Evolutionary conservation across 345 rosid species (phyloP).

Genomic region (Cardamine chenopodiifolia): DNA sequence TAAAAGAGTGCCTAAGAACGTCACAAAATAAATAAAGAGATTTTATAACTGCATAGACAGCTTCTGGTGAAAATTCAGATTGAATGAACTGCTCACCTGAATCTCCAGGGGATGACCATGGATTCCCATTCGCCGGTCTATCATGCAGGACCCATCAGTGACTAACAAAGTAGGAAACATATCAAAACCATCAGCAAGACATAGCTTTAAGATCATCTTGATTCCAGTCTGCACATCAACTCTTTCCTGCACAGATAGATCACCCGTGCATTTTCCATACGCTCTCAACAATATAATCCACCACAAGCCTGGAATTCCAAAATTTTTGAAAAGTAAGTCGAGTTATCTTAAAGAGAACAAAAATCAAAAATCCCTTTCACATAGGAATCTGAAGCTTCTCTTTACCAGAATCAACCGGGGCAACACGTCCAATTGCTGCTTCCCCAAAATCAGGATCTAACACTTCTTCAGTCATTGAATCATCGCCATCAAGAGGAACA

Average conservation of each 20-base stretch:
- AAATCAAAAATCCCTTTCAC: neutral
- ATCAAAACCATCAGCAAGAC: conserved; percentile 97
- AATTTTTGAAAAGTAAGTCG: neutral
- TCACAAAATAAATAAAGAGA: neutral
- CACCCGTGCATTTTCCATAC: conserved; percentile 89
- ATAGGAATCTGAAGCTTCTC: neutral
- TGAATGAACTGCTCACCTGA: conserved; percentile 55
- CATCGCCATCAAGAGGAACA: conserved; percentile 83
- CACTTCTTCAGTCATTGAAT: conserved; percentile 77
- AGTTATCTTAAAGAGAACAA: neutral
- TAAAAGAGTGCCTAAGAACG: conserved; percentile 71
- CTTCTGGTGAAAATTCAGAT: conserved; percentile 7
- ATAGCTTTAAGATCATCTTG: conserved; percentile 82
- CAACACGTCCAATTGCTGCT: conserved; percentile 98
- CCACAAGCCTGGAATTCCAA: conserved; percentile 65
- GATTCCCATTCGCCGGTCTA: conserved; percentile 98
- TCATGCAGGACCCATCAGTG: conserved; percentile 99
- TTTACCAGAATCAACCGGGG: conserved; percentile 93
- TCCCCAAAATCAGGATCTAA: conserved; percentile 96
- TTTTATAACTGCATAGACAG: neutral
- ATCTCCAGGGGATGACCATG: conserved; percentile 97
- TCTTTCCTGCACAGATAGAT: conserved; percentile 84
- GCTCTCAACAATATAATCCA: conserved; percentile 93
- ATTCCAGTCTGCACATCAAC: conserved; percentile 97
- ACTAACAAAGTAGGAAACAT: conserved; percentile 95